A percentile compares a stretch with the other conserved stretches of the same genome.
These are phyloP conservation scores for Dalechampia spathulata DNA, from an alignment of 441 rosid genomes.

Conservation along the genomic window DNA sequence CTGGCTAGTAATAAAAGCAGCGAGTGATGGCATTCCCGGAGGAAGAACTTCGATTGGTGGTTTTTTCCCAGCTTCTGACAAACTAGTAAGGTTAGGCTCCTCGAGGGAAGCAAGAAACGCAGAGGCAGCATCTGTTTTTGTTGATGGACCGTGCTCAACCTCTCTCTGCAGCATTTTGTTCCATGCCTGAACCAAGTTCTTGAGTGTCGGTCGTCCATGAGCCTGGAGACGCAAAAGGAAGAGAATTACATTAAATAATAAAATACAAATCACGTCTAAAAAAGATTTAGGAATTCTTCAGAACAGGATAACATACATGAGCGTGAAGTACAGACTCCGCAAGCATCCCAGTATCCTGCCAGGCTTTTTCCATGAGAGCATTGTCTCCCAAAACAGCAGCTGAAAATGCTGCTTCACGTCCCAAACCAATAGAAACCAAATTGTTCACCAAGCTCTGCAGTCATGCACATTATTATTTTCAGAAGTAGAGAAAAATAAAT, in stretches of 20 bases:
- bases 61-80: conserved; percentile 77
- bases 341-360: conserved; percentile 99
- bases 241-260: too few species aligned
- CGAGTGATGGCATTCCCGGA: conserved; percentile 90
- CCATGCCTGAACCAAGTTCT: conserved; percentile 87
- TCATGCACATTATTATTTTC: conserved; percentile 3
- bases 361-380: conserved; percentile 95
- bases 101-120: conserved; percentile 92
- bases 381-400: conserved; percentile 95
- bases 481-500: background rate
- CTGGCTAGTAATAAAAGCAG: conserved; percentile 65
- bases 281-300: too few species aligned
- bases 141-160: conserved; percentile 60
- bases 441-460: conserved; percentile 82
- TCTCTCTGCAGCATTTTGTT: conserved; percentile 86
- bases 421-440: conserved; percentile 78
- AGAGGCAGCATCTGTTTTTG: conserved; percentile 83
- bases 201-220: conserved; percentile 89
- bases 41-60: conserved; percentile 90
- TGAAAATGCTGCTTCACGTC: conserved; percentile 94
- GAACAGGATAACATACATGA: conserved; percentile 62
- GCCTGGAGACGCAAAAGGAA: conserved; percentile 48
- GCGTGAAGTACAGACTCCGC: conserved; percentile 98
- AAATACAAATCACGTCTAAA: too few species aligned
- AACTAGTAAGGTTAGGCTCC: conserved; percentile 84